phyloP scores from a whole-genome alignment of 805 yeast species.

The Nakazawaea molendinolei region DNA sequence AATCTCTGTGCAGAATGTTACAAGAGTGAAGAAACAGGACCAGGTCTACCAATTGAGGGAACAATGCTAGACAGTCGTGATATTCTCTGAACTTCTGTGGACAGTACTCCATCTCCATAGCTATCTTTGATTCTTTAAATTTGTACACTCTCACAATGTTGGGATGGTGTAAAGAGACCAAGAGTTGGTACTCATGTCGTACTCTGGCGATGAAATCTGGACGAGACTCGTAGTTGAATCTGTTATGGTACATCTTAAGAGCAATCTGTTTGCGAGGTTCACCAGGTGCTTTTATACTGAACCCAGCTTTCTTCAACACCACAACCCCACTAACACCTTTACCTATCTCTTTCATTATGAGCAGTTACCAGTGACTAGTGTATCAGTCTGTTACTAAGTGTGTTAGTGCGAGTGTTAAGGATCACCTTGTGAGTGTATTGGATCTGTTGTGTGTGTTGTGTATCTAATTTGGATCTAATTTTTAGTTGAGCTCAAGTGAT shows the following conservation, averaged over 20 bases:
- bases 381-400: too few species aligned
- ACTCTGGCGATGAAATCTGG: conserved; percentile 33
- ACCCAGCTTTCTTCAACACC: conserved; percentile 22
- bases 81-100: conserved; percentile 22
- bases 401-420: too few species aligned
- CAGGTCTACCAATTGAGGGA: conserved; percentile 35
- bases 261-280: too few species aligned
- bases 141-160: conserved; percentile 30
- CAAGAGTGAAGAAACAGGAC: conserved; percentile 30
- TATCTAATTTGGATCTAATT: too few species aligned
- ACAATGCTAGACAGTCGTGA: conserved; percentile 16
- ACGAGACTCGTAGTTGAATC: conserved; percentile 32
- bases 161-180: conserved; percentile 22
- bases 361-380: too few species aligned
- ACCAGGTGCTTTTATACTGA: conserved; percentile 5
- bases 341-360: conserved; percentile 23
- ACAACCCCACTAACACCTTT: conserved; percentile 29
- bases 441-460: too few species aligned
- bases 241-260: conserved; percentile 36
- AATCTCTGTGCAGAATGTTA: conserved; percentile 41
- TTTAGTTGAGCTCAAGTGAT: too few species aligned
- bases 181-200: conserved; percentile 28
- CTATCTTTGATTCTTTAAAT: conserved; percentile 22
- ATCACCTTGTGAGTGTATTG: too few species aligned
- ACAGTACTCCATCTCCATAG: conserved; percentile 27